phyloP scores from a whole-genome alignment of 768 basidiomycete genomes.

The Tubosaeta brunneosetosa region DNA sequence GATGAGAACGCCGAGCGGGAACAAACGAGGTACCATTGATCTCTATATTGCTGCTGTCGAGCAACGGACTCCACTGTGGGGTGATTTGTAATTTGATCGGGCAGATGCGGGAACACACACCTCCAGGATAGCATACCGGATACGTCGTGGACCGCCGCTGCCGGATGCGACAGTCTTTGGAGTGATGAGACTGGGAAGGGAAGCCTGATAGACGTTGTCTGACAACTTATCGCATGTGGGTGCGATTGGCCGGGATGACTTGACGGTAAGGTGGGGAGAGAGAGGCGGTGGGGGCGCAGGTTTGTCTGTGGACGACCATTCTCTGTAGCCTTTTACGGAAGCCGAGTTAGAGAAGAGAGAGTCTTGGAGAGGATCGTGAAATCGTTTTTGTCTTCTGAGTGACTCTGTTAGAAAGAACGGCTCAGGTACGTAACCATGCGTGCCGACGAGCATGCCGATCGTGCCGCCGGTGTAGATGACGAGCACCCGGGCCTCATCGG shows the following conservation, averaged over 20 bases:
- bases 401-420: conserved; percentile 86
- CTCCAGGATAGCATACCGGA: conserved; percentile 83
- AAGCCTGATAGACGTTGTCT: conserved; percentile 66
- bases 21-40: conserved; percentile 53
- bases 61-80: conserved; percentile 73
- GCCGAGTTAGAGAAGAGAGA: conserved; percentile 79
- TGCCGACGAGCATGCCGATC: conserved; percentile 80
- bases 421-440: conserved; percentile 78
- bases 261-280: conserved; percentile 47
- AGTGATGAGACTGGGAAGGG: conserved; percentile 73
- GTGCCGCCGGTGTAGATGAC: conserved; percentile 89
- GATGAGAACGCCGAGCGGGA: not conserved
- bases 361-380: conserved; percentile 86
- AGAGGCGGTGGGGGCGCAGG: conserved; percentile 1
- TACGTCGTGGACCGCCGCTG: conserved; percentile 59
- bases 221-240: conserved; percentile 42
- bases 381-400: conserved; percentile 75
- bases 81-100: conserved; percentile 1
- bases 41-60: conserved; percentile 89
- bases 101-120: conserved; percentile 35
- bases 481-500: conserved; percentile 76
- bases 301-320: conserved; percentile 54
- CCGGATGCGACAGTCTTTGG: conserved; percentile 64
- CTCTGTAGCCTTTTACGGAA: conserved; percentile 73
- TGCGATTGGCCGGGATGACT: conserved; percentile 62